These are phyloP conservation scores for Dryas alaskensis DNA, from an alignment of 306 rosid genomes.

Conservation along the genomic window DNA sequence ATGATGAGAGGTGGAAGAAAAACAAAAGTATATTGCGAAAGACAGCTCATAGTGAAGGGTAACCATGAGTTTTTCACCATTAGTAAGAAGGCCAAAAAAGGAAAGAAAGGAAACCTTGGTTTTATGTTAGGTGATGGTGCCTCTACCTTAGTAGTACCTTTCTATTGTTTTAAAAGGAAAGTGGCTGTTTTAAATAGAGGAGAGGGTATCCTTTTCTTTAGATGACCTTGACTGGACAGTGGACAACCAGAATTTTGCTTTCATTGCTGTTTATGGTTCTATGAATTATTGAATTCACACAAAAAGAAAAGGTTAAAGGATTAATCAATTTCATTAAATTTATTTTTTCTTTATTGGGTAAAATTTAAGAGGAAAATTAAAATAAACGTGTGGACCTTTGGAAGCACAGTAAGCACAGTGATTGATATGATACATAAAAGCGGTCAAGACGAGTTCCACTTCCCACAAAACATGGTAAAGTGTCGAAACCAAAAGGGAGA, in stretches of 20 bases:
- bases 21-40: no score
- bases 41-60: no score
- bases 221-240: neutral
- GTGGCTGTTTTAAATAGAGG: neutral
- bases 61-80: no score
- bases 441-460: constrained; percentile 5
- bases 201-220: neutral
- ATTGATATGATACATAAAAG: neutral
- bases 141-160: neutral
- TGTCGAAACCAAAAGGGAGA: neutral
- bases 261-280: no score
- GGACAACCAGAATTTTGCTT: neutral
- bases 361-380: no score
- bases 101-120: neutral
- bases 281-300: no score
- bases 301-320: no score
- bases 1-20: no score
- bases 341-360: no score
- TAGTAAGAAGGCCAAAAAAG: neutral
- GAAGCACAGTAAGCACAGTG: neutral
- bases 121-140: neutral
- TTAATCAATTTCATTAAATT: no score
- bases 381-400: neutral
- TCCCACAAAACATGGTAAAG: constrained; percentile 3
- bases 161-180: neutral